Conservation (phyloP, 169 alveolate genomes). For the Miamiensis avidus region DNA sequence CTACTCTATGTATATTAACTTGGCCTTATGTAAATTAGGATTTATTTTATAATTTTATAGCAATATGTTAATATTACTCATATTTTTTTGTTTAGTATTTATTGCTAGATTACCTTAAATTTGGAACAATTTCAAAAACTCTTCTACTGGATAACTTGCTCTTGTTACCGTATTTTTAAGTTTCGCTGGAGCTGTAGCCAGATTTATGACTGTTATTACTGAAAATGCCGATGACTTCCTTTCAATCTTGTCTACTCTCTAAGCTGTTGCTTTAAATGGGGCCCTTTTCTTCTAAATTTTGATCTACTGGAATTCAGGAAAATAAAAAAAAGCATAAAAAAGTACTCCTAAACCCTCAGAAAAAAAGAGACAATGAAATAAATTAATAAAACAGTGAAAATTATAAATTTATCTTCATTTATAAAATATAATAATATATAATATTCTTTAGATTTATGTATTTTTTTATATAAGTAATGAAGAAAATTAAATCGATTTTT, state of each 20-base stretch:
- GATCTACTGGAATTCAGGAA: conserved; percentile 11
- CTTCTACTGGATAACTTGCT: conserved; percentile 61
- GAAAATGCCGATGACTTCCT: conserved; percentile 53
- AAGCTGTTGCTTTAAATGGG: conserved; percentile 22
- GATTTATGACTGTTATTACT: conserved; percentile 59
- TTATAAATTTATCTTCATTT: too few relatives aligned
- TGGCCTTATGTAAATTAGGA: conserved; percentile 24
- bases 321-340: background rate
- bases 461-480: background rate
- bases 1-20: conserved; percentile 24
- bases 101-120: conserved; percentile 64
- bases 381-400: too few relatives aligned
- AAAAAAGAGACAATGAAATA: background rate
- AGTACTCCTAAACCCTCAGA: background rate
- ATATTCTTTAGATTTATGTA: background rate
- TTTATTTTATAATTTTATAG: too few relatives aligned
- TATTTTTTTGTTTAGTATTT: conserved; percentile 20
- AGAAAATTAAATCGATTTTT: too few relatives aligned
- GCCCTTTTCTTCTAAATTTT: conserved; percentile 13
- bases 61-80: too few relatives aligned
- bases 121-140: conserved; percentile 35
- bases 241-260: conserved; percentile 12
- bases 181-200: conserved; percentile 52
- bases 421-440: too few relatives aligned
- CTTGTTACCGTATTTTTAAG: conserved; percentile 49